These are phyloP conservation scores for Penicillium arizonense DNA, from an alignment of 495 filamentous ascomycete species.

Conservation along the genomic window DNA sequence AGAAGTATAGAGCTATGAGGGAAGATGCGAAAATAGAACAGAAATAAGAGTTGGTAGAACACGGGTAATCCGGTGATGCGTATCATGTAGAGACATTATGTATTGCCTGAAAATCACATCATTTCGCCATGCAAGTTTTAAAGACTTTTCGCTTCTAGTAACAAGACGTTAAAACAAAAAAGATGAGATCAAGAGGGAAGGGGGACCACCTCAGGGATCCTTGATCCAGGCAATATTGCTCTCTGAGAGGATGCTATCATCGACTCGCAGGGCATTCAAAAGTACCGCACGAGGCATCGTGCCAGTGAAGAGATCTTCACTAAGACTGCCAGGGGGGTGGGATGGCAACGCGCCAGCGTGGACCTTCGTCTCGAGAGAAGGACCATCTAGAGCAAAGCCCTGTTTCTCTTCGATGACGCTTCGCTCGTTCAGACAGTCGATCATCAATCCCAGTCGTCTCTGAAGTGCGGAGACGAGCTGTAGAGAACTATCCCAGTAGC, in stretches of 20 bases:
- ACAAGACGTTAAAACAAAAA: no score
- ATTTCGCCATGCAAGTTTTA: not conserved
- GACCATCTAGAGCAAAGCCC: constrained; percentile 31
- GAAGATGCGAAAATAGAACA: no score
- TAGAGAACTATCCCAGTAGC: constrained; percentile 33
- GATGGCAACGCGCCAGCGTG: constrained; percentile 19
- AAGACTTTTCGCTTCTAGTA: not conserved
- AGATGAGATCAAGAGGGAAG: not conserved
- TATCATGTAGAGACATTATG: not conserved
- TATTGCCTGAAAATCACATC: not conserved
- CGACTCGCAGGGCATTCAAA: constrained; percentile 31
- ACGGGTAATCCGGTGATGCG: not conserved
- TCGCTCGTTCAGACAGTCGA: constrained; percentile 26
- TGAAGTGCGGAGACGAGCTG: constrained; percentile 29
- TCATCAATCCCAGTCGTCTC: constrained; percentile 28
- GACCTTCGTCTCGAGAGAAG: constrained; percentile 32
- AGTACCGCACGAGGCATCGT: constrained; percentile 32
- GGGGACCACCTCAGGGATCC: constrained; percentile 15
- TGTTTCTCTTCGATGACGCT: constrained; percentile 24
- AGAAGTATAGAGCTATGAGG: not conserved
- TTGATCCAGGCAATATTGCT: constrained; percentile 30
- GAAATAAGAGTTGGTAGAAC: no score
- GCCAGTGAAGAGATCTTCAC: constrained; percentile 38
- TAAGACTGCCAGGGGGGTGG: constrained; percentile 6
- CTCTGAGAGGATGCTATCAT: constrained; percentile 21